A percentile compares a stretch with the other conserved stretches of the same genome.
Evolutionary conservation across 2,329 filamentous ascomycete species (phyloP).

Genomic region (Colletotrichum plurivorum): DNA sequence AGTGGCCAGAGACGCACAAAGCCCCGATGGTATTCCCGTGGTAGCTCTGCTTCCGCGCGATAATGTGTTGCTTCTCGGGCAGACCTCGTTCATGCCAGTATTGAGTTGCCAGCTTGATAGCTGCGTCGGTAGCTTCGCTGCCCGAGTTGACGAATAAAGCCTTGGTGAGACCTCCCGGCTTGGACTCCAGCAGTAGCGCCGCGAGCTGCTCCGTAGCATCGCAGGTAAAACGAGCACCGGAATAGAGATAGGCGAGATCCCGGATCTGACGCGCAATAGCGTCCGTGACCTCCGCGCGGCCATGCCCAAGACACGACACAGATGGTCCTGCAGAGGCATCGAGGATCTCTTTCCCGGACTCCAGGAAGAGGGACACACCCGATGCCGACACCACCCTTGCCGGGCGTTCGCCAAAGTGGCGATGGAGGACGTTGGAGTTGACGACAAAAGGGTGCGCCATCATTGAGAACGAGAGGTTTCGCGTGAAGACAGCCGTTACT

Average conservation of each 20-base stretch:
- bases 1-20: conserved; percentile 54
- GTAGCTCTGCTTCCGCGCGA: conserved; percentile 60
- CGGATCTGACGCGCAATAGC: conserved; percentile 18
- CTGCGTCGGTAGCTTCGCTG: conserved; percentile 59
- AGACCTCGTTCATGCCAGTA: conserved; percentile 58
- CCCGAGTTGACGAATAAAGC: conserved; percentile 35
- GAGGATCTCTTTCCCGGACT: conserved; percentile 20
- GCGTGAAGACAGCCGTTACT: too few relatives aligned
- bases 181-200: conserved; percentile 6
- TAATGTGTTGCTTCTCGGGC: conserved; percentile 54
- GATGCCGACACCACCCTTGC: neutral
- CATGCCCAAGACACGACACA: conserved; percentile 26
- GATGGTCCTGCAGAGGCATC: conserved; percentile 28
- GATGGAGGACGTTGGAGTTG: conserved; percentile 31
- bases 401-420: conserved; percentile 9
- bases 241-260: conserved; percentile 36
- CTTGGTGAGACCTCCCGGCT: conserved; percentile 33
- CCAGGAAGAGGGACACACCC: conserved; percentile 5
- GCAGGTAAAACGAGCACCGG: conserved; percentile 28
- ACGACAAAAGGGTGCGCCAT: conserved; percentile 29
- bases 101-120: conserved; percentile 58
- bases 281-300: conserved; percentile 13
- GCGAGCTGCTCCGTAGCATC: conserved; percentile 30
- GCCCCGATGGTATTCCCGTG: conserved; percentile 65
- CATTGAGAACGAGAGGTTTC: neutral